phyloP scores from a whole-genome alignment of 495 filamentous ascomycete genomes.

The Wilcoxina mikolae region DNA sequence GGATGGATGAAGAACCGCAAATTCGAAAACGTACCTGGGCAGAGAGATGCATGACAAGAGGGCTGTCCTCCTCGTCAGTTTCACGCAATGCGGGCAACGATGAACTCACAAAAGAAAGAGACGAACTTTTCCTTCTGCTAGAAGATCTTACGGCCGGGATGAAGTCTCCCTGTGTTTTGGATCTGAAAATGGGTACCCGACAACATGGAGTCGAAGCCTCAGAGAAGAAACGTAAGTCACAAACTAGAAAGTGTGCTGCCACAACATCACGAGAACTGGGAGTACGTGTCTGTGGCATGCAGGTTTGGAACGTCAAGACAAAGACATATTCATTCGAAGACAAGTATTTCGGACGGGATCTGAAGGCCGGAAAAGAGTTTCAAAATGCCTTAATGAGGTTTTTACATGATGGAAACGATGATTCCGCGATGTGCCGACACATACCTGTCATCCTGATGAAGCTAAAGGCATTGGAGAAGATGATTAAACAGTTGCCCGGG shows the following conservation, averaged over 20 bases:
- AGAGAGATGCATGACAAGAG: constrained; percentile 22
- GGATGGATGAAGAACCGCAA: constrained; percentile 42
- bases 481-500: constrained; percentile 60
- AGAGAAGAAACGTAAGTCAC: constrained; percentile 83
- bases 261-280: constrained; percentile 87
- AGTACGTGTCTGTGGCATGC: constrained; percentile 87
- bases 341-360: constrained; percentile 86
- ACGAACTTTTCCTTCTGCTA: constrained; percentile 86
- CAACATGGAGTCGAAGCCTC: constrained; percentile 92
- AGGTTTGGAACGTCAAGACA: constrained; percentile 79
- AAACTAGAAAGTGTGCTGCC: constrained; percentile 76
- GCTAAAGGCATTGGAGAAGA: constrained; percentile 61
- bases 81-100: constrained; percentile 39
- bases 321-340: constrained; percentile 80
- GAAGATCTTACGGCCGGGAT: constrained; percentile 95
- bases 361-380: constrained; percentile 82
- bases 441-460: constrained; percentile 79
- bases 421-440: constrained; percentile 60
- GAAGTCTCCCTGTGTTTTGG: constrained; percentile 88
- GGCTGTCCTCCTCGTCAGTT: constrained; percentile 8
- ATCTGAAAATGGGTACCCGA: constrained; percentile 98
- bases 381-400: constrained; percentile 78
- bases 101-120: constrained; percentile 68
- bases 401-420: constrained; percentile 76
- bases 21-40: constrained; percentile 23